phyloP scores from a whole-genome alignment of 306 rosid species.

The Abrus pulchellus region DNA sequence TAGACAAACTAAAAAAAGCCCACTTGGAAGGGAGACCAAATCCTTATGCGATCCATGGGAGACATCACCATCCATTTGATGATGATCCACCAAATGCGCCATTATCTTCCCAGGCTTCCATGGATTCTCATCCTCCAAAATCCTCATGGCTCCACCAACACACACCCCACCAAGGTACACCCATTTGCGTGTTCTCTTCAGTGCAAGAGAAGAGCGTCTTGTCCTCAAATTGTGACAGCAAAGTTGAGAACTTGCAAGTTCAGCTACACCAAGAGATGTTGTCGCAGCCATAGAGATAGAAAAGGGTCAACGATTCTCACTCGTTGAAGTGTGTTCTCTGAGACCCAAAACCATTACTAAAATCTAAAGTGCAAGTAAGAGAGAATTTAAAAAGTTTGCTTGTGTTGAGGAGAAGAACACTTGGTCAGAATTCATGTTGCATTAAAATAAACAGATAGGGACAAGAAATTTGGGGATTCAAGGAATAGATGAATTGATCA shows the following conservation, averaged over 20 bases:
- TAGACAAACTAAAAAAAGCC: conserved; percentile 37
- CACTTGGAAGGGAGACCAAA: conserved; percentile 63
- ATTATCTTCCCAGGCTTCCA: conserved; percentile 43
- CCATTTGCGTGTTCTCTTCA: conserved; percentile 46
- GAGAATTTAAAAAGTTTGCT: neutral
- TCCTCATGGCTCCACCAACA: conserved; percentile 36
- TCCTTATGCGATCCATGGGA: conserved; percentile 53
- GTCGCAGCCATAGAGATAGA: conserved; percentile 46
- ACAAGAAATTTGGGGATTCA: neutral
- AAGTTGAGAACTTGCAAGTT: conserved; percentile 46
- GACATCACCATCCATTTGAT: conserved; percentile 50
- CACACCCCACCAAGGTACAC: conserved; percentile 40
- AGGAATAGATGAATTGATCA: neutral
- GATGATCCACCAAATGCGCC: conserved; percentile 49
- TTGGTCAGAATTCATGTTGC: neutral
- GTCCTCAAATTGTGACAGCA: conserved; percentile 33
- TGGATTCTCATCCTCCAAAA: conserved; percentile 35
- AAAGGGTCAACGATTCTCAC: conserved; percentile 20
- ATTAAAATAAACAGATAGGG: neutral
- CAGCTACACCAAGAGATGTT: conserved; percentile 39
- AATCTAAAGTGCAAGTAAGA: conserved; percentile 6
- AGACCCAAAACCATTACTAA: conserved; percentile 26
- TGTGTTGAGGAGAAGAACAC: neutral
- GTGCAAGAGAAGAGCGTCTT: conserved; percentile 26
- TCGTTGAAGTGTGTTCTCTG: neutral